Conservation (phyloP, 257 asterid genomes). For the Solanum corneliomulleri region DNA sequence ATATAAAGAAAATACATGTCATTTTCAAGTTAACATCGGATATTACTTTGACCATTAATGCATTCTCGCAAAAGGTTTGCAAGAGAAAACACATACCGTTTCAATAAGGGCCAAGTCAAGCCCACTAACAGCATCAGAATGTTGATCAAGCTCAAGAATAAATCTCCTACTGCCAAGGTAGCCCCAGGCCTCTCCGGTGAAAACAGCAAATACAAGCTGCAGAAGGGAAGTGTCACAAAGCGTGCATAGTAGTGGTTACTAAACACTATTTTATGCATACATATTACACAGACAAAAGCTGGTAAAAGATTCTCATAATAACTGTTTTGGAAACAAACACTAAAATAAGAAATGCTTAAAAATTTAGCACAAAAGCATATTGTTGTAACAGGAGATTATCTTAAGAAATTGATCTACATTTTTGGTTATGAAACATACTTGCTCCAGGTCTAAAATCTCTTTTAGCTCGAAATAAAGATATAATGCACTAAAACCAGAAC, state of each 20-base stretch:
- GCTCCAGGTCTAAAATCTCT: background rate
- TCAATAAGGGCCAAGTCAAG: constrained; percentile 64
- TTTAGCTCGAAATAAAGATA: background rate
- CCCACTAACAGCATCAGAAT: constrained; percentile 59
- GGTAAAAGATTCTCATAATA: background rate
- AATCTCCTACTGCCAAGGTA: constrained; percentile 93
- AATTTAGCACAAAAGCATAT: background rate
- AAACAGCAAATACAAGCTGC: constrained; percentile 86
- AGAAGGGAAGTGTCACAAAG: constrained; percentile 3
- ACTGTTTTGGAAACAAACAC: background rate
- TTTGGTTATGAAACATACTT: background rate
- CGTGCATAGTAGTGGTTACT: background rate
- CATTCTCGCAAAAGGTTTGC: background rate
- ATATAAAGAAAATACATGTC: background rate
- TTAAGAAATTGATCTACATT: background rate
- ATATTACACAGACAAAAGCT: background rate
- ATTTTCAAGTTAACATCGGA: background rate
- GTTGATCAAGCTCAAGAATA: constrained; percentile 68
- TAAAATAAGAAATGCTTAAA: background rate
- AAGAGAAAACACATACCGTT: constrained; percentile 33
- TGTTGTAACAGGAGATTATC: background rate
- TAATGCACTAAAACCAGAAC: background rate
- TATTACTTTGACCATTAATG: background rate
- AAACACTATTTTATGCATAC: background rate
- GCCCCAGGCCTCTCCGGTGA: constrained; percentile 99